Evolutionary conservation across 2,329 filamentous ascomycete genomes (phyloP).

Genomic region (Microsporum canis): DNA sequence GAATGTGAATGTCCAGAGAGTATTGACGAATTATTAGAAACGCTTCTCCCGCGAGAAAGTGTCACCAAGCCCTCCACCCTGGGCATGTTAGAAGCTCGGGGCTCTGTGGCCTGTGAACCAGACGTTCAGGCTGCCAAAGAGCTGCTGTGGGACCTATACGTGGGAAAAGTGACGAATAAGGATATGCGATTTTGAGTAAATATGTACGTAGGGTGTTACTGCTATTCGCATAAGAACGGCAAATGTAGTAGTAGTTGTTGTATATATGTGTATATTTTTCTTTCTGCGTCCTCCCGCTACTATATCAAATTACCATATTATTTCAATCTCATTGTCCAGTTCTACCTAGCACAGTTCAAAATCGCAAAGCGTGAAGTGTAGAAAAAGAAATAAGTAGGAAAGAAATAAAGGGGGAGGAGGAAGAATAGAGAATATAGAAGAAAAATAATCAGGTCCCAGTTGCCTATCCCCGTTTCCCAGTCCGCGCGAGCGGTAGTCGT

Average conservation of each 20-base stretch:
- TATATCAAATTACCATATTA: not conserved
- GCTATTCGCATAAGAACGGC: not conserved
- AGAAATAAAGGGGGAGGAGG: not conserved
- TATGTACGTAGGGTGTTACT: not conserved
- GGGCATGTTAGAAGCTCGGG: not conserved
- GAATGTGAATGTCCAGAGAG: no score
- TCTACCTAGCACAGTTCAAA: not conserved
- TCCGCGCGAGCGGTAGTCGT: conserved; percentile 15
- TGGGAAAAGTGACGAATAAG: not conserved
- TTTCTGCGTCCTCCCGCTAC: not conserved
- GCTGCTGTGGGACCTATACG: not conserved
- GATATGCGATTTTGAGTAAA: not conserved
- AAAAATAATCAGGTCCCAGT: conserved; percentile 4
- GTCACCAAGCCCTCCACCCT: not conserved
- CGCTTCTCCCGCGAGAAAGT: not conserved
- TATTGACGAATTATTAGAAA: not conserved
- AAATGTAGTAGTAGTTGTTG: not conserved
- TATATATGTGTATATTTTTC: not conserved
- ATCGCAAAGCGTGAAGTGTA: not conserved
- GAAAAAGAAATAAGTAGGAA: not conserved
- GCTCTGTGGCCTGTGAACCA: not conserved
- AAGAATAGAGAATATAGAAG: not conserved
- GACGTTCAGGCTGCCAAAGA: not conserved
- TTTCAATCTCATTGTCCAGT: not conserved
- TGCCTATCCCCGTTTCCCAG: conserved; percentile 13